Percentiles rank a stretch among this genome's conserved stretches.
Evolutionary conservation across 345 rosid genomes (phyloP).

Genomic region (Arabidopsis thaliana): TAIR10.1 NC_003076.8:24985001-24985500

Average conservation of each 20-base stretch:
- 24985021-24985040: background rate
- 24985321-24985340: slow-evolving; percentile 92
- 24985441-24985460: background rate
- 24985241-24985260: slow-evolving; percentile 2
- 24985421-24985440: slow-evolving; percentile 57
- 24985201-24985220: background rate
- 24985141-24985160: background rate
- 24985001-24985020: background rate
- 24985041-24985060: background rate
- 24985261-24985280: slow-evolving; percentile 10
- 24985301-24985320: background rate
- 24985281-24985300: slow-evolving; percentile 13
- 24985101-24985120: slow-evolving; percentile 5
- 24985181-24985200: background rate
- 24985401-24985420: slow-evolving; percentile 67
- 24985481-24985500: slow-evolving; percentile 4
- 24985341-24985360: slow-evolving; percentile 88
- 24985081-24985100: slow-evolving; percentile 4
- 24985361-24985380: slow-evolving; percentile 77
- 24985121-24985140: slow-evolving; percentile 14
- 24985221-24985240: slow-evolving; percentile 41
- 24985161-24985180: background rate
- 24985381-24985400: slow-evolving; percentile 88
- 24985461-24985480: background rate
- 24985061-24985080: background rate